Evolutionary conservation across 139 green algal genomes (phyloP).

Genomic region (Chlorella sp.): DNA sequence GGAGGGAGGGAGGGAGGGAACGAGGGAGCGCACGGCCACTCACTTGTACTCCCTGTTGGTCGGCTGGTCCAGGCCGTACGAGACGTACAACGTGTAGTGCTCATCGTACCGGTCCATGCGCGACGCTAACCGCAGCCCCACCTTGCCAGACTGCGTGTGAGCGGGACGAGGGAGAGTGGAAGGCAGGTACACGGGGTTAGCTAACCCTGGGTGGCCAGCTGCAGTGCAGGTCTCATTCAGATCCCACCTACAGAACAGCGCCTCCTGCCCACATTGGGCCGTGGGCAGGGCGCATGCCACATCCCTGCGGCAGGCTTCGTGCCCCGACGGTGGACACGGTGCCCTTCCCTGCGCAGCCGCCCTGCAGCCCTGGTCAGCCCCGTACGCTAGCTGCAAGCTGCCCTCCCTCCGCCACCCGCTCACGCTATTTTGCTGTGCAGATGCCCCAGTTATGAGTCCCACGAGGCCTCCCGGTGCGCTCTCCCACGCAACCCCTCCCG

Average conservation of each 20-base stretch:
- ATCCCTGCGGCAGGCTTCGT: neutral
- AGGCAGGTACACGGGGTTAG: neutral
- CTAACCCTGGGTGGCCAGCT: neutral
- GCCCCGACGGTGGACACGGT: too few relatives aligned
- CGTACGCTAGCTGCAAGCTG: neutral
- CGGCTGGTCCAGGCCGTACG: neutral
- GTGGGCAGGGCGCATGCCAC: neutral
- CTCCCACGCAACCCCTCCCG: neutral
- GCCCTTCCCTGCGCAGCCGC: too few relatives aligned
- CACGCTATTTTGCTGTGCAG: neutral
- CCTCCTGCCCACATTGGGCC: neutral
- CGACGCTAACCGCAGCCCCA: neutral
- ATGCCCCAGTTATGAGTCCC: neutral
- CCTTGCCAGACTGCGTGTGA: neutral
- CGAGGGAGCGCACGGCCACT: too few relatives aligned
- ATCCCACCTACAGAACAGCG: neutral
- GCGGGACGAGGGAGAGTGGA: neutral
- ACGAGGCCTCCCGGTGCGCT: neutral
- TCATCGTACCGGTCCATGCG: conserved; percentile 1
- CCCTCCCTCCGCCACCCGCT: neutral
- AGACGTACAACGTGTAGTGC: neutral
- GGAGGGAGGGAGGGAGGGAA: too few relatives aligned
- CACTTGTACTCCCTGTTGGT: too few relatives aligned
- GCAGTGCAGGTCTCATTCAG: neutral
- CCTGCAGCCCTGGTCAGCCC: neutral